Evolutionary conservation across 306 rosid species (phyloP).

Genomic region (Medicago truncatula): DNA sequence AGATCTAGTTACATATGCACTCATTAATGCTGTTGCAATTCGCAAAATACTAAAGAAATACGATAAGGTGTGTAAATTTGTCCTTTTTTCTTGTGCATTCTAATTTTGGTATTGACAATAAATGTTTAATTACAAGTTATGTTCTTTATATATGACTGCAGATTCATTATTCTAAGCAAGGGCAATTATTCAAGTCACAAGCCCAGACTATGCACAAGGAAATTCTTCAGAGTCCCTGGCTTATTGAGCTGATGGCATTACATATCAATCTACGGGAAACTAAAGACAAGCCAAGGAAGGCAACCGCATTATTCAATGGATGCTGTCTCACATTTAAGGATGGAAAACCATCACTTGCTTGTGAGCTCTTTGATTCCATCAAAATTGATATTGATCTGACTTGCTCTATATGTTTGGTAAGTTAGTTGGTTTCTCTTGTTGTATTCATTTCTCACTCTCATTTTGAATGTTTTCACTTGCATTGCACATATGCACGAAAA

Average conservation of each 20-base stretch:
- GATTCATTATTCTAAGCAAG: conserved; percentile 98
- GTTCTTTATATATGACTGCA: conserved; percentile 42
- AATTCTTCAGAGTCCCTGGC: conserved; percentile 97
- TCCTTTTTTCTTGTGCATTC: neutral
- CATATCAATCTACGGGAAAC: conserved; percentile 75
- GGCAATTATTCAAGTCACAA: conserved; percentile 84
- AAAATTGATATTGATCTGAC: conserved; percentile 80
- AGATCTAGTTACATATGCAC: conserved; percentile 83
- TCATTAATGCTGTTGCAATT: conserved; percentile 79
- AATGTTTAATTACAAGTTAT: neutral
- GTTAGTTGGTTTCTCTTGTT: conserved; percentile 35
- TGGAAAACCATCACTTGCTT: conserved; percentile 79
- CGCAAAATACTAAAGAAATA: conserved; percentile 89
- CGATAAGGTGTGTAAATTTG: conserved; percentile 66
- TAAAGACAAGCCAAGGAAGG: conserved; percentile 42
- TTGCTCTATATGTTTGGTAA: conserved; percentile 93
- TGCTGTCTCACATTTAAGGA: conserved; percentile 65
- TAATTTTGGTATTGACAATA: conserved; percentile 25
- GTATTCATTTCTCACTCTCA: neutral
- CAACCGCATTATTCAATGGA: conserved; percentile 60
- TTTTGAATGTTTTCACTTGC: conserved; percentile 37
- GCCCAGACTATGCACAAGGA: conserved; percentile 84
- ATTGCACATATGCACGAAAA: conserved; percentile 8
- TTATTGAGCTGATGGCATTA: conserved; percentile 87
- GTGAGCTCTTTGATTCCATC: conserved; percentile 74